Conservation (phyloP, 306 rosid genomes). For the Macrotyloma uniflorum region DNA sequence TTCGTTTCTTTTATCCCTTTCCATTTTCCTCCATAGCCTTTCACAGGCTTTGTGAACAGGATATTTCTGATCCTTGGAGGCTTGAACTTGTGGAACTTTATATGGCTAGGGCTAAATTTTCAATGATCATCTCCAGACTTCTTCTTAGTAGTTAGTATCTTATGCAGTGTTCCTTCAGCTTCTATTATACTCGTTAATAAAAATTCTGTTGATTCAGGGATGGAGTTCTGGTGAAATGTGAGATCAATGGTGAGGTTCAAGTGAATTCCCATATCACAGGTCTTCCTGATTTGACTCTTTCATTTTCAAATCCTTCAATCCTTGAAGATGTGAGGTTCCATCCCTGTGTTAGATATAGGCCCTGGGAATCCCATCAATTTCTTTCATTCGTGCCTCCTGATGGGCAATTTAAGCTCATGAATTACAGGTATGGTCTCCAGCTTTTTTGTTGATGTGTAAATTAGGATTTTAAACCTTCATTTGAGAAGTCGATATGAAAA, state of each 20-base stretch:
- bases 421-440: slow-evolving; percentile 68
- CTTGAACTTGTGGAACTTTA: slow-evolving; percentile 27
- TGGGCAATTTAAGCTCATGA: slow-evolving; percentile 92
- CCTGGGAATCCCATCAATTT: slow-evolving; percentile 89
- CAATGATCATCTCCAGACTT: slow-evolving; percentile 13
- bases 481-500: slow-evolving; percentile 6
- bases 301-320: slow-evolving; percentile 85
- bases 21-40: neutral
- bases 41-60: slow-evolving; percentile 24
- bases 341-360: slow-evolving; percentile 84
- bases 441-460: slow-evolving; percentile 20
- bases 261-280: slow-evolving; percentile 92
- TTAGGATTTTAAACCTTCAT: slow-evolving; percentile 17
- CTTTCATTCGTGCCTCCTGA: slow-evolving; percentile 98
- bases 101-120: slow-evolving; percentile 27
- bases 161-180: slow-evolving; percentile 19
- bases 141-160: slow-evolving; percentile 17
- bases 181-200: slow-evolving; percentile 22
- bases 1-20: neutral
- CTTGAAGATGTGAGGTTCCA: slow-evolving; percentile 93
- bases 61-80: slow-evolving; percentile 14
- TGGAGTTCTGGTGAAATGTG: slow-evolving; percentile 85
- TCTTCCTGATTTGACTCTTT: slow-evolving; percentile 87
- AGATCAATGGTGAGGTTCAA: slow-evolving; percentile 89
- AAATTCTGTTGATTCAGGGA: slow-evolving; percentile 61